Conservation (phyloP, 768 basidiomycete genomes). For the Flagelloscypha sp. region DNA sequence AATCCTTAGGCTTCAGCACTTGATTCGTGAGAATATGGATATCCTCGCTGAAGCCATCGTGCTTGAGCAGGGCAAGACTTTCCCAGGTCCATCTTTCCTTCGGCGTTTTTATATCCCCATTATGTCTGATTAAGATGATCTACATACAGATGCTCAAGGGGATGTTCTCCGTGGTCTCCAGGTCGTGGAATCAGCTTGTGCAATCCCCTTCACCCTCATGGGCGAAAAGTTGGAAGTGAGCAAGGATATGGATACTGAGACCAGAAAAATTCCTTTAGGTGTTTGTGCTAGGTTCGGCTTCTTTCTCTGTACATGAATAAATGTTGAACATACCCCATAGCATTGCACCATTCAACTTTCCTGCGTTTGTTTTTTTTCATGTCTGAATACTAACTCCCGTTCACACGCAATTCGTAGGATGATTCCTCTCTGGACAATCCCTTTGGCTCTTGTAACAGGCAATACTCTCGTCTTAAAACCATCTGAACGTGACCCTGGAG, state of each 20-base stretch:
- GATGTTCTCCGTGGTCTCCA: conserved; percentile 41
- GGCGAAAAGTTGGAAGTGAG: conserved; percentile 38
- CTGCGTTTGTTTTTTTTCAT: no score
- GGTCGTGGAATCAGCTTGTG: conserved; percentile 24
- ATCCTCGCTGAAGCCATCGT: background rate
- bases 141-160: conserved; percentile 37
- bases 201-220: conserved; percentile 30
- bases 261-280: conserved; percentile 29
- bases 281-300: no score
- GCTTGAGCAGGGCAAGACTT: background rate
- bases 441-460: conserved; percentile 27
- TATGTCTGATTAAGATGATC: no score
- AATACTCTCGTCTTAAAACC: conserved; percentile 44
- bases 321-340: no score
- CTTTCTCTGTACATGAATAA: no score
- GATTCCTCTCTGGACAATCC: conserved; percentile 42
- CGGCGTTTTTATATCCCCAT: no score
- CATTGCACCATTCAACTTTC: conserved; percentile 3
- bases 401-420: no score
- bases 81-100: no score
- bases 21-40: background rate
- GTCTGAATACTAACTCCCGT: no score
- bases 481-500: conserved; percentile 42
- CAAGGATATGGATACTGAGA: conserved; percentile 38
- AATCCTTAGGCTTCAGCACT: background rate